Conservation (phyloP, 495 filamentous ascomycete species). For the Apodospora peruviana region DNA sequence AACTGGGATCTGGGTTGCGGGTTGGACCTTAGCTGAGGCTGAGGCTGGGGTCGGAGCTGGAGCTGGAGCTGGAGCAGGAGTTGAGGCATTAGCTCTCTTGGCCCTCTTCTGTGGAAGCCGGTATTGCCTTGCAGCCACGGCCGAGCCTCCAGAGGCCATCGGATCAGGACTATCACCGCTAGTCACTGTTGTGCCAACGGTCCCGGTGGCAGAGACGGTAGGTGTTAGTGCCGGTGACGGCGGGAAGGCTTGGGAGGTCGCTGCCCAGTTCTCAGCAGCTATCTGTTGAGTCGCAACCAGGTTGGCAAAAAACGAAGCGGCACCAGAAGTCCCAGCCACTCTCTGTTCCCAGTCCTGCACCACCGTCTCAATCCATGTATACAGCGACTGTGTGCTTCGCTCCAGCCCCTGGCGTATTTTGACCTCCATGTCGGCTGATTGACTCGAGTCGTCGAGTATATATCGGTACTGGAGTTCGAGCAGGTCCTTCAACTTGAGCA, state of each 20-base stretch:
- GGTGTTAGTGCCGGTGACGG: constrained; percentile 22
- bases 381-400: constrained; percentile 20
- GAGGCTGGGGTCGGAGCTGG: too few relatives aligned
- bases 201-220: constrained; percentile 8
- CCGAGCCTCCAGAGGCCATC: not conserved
- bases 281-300: constrained; percentile 1
- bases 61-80: too few relatives aligned
- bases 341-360: constrained; percentile 23
- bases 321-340: constrained; percentile 15
- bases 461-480: constrained; percentile 24
- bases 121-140: constrained; percentile 10
- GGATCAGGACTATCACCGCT: constrained; percentile 5
- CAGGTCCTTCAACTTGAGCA: constrained; percentile 16
- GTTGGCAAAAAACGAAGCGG: constrained; percentile 13
- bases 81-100: constrained; percentile 12
- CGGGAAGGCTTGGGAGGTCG: constrained; percentile 12
- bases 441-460: constrained; percentile 16
- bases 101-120: constrained; percentile 13
- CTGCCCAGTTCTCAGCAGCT: constrained; percentile 14
- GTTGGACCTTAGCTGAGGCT: too few relatives aligned
- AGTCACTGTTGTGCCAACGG: not conserved
- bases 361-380: constrained; percentile 25
- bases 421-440: constrained; percentile 11
- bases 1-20: constrained; percentile 17
- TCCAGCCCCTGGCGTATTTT: constrained; percentile 25